Evolutionary conservation across 1,139 yeast species (phyloP), one percentile per base, ranked within the genome.

Genomic region (Geotrichum siamense): DNA sequence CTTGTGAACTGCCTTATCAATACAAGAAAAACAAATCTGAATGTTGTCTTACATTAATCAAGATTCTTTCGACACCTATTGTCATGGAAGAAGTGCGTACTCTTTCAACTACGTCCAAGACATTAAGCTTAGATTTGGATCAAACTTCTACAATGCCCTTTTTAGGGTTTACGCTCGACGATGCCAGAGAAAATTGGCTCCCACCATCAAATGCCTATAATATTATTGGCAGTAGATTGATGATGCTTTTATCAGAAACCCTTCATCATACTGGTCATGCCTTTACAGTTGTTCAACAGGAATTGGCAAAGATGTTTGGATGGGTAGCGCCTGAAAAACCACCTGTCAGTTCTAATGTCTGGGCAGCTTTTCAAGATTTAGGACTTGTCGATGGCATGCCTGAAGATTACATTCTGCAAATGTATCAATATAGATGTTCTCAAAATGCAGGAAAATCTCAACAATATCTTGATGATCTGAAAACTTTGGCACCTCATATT

Each of bases 381-480:
- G 37, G 37, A 4, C 6, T 33, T 15, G 37, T 22, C 5, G 21
- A 17, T 33, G 37, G 37, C 12, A 12, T 33, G 4, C 5, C 25
- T 4, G 37, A 33, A 9, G 20, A 19, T 15, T 25, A 20, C 8
- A 17, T 33, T 6, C 15, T 10, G 10, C 19, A 33, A 16, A 26
- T 15, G 3, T 33, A 33, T 22, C 26, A 33, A 8, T 8, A 20
- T 12, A 6, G 37, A 23, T 61, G 69, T 1, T 55, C 58, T 1
- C 63, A 76, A 6, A 95, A 87, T 58, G 72, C 75, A 0, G 53
- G 47, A 0, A 74, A 78, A 51, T 61, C 65, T 4, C 75, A 86
- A 5, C 64, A 70, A 39, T 87, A 86, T 54, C 78, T 82, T 47
- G 96, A 89, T 59, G 78, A 86, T 0, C 57, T 81, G 31, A 66